Base-by-base conservation (phyloP, 352 stramenopile genomes). In the Pythium plurisporium region DNA sequence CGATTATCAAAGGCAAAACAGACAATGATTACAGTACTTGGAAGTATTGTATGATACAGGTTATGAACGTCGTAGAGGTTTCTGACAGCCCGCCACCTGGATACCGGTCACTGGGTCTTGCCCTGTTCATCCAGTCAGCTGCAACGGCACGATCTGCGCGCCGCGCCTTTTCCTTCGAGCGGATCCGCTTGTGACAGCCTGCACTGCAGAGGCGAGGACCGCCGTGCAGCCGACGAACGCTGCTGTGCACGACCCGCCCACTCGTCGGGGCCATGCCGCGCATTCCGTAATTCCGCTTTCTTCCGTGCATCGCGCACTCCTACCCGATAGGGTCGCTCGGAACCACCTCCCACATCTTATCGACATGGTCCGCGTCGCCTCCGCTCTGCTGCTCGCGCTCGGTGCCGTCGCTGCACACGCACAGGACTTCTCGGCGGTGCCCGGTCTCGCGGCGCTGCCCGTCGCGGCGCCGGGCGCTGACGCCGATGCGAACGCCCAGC, bases 311-410 rank as follows among this genome's bases (percentile, higher is more conserved):
- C 17, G 33, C 36, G 20, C 48, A 55, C 49, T 55, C 48, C 15
- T 27, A 22, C 36, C 6, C 36, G 5, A 27, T 7, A 44, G n/a
- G 26, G 19, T 14, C n/a, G 14, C 7, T 44, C 14, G 11, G 26
- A 22, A 22, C 22, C 30, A 52, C 22, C 40, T 8, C 15, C 11
- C 8, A 44, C 44, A 12, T 12, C 30, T 7, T 12, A 12, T 36
- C 7, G 7, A 36, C 25, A 62, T 62, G 55, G 45, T 45, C 17
- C 55, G 55, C 30, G 31, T 62, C 26, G 43, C 30, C 36, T 34
- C 54, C 19, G 44, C 44, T 26, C 26, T 62, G 14, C 33, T 64
- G 33, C 46, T 64, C 38, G 47, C 56, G 15, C 56, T 56, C 34
- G 44, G 27, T 26, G 56, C 56, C 22, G 20, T 42, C 0, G 15